phyloP scores from a whole-genome alignment of 805 yeast genomes.

The Wickerhamomyces queroliae region DNA sequence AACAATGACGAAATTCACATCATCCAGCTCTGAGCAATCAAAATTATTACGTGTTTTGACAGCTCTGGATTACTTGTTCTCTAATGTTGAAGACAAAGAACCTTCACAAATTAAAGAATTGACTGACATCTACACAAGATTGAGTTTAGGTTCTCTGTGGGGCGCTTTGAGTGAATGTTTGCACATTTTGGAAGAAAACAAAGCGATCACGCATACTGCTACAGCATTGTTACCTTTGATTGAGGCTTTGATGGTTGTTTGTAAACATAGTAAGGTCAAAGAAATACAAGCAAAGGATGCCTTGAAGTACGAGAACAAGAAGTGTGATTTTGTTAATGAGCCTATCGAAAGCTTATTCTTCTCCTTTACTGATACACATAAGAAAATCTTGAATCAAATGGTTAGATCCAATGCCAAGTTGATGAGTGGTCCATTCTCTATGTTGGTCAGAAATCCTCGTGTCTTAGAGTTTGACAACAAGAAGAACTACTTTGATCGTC shows the following conservation, averaged over 20 bases:
- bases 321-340: slow-evolving; percentile 63
- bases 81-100: slow-evolving; percentile 12
- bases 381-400: slow-evolving; percentile 84
- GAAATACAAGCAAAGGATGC: slow-evolving; percentile 49
- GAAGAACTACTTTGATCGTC: slow-evolving; percentile 74
- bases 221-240: slow-evolving; percentile 80
- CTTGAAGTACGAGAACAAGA: slow-evolving; percentile 54
- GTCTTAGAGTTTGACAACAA: slow-evolving; percentile 94
- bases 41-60: slow-evolving; percentile 81
- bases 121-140: slow-evolving; percentile 54
- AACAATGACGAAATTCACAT: slow-evolving; percentile 61
- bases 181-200: slow-evolving; percentile 52
- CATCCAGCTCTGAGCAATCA: slow-evolving; percentile 82
- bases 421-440: slow-evolving; percentile 93
- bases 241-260: slow-evolving; percentile 94
- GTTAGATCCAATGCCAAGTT: slow-evolving; percentile 85
- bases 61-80: slow-evolving; percentile 79
- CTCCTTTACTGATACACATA: slow-evolving; percentile 83
- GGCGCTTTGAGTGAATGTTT: slow-evolving; percentile 73
- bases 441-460: slow-evolving; percentile 81
- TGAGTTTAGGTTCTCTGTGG: slow-evolving; percentile 80
- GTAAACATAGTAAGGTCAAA: slow-evolving; percentile 72
- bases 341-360: slow-evolving; percentile 77
- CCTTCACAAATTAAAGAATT: slow-evolving; percentile 34
- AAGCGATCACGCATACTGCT: slow-evolving; percentile 56